Evolutionary conservation across 805 yeast species (phyloP).

Genomic region (Saturnispora dispora): DNA sequence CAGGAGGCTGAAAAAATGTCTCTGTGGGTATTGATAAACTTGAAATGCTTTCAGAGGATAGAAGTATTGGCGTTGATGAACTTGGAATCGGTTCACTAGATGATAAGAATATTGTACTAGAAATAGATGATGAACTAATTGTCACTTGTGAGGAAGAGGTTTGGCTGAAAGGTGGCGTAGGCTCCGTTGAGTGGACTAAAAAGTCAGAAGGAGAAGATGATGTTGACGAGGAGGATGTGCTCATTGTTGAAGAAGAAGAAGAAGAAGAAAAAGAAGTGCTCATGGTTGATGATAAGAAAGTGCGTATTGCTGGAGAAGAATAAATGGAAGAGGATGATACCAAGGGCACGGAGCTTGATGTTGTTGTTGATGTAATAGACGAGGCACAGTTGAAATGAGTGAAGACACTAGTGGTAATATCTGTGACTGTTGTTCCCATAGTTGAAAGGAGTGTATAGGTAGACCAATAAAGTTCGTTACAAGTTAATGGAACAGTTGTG

Average conservation of each 20-base stretch:
- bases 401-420: not conserved
- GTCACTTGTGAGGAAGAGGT: no score
- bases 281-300: constrained; percentile 4
- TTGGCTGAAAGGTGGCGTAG: not conserved
- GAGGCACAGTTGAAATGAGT: constrained; percentile 1
- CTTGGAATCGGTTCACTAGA: no score
- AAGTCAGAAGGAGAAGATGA: not conserved
- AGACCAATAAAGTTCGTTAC: not conserved
- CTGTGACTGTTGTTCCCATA: not conserved
- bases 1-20: not conserved
- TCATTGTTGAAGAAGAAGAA: not conserved
- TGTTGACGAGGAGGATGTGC: constrained; percentile 3
- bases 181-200: no score
- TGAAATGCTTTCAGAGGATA: not conserved
- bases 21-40: not conserved
- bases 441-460: not conserved
- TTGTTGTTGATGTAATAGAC: not conserved
- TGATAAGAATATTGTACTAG: no score
- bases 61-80: not conserved
- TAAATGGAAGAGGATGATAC: not conserved
- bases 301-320: not conserved
- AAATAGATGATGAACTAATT: no score
- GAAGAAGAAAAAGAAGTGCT: no score
- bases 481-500: not conserved
- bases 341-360: not conserved